Evolutionary conservation across 2,329 filamentous ascomycete genomes (phyloP), one percentile per base, ranked within the genome.

Genomic region (Phoma herbarum): DNA sequence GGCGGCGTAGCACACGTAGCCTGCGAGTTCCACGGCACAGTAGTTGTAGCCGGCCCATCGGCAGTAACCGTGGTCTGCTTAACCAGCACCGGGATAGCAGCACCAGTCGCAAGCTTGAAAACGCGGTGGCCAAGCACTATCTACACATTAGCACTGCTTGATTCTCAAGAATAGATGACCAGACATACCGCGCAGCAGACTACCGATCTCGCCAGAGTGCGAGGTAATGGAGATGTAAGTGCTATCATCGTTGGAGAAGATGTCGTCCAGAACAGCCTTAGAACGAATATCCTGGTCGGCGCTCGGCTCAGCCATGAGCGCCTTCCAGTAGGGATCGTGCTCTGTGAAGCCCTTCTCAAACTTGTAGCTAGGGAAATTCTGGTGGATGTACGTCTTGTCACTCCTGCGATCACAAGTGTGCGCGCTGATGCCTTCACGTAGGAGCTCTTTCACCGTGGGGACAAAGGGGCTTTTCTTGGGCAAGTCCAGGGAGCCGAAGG

Each of bases 361-460:
- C 5, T 65, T 66, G 68, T 83, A 88, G 1, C 64, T 70, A 0
- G 86, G 86, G 47, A 86, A 85, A 4, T 81, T 77, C 2, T 75
- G 61, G 16, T 77, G 75, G 60, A 91, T 87, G 57, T 82, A 81
- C 0, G 82, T 80, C 67, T 81, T 84, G 65, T 76, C 83, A 22
- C 83, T 84, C 10, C 89, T 81, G 28, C 84, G 82, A 74, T 91
- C 87, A 71, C 89, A 92, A 0, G 88, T 90, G 70, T 90, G 89
- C 41, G 87, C 84, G 52, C 84, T 86, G 54, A 91, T 85, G 2
- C 85, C 84, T 74, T 91, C 89, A 28, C 89, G 82, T 63, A 91
- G 79, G 33, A 83, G 72, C 66, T 91, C 89, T 74, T 90, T 90
- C 60, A 91, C 77, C 1, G 80, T 78, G 0, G 88, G 88, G 2